Base-by-base conservation (phyloP, 2,329 filamentous ascomycete genomes). In the Colletotrichum graminicola region DNA sequence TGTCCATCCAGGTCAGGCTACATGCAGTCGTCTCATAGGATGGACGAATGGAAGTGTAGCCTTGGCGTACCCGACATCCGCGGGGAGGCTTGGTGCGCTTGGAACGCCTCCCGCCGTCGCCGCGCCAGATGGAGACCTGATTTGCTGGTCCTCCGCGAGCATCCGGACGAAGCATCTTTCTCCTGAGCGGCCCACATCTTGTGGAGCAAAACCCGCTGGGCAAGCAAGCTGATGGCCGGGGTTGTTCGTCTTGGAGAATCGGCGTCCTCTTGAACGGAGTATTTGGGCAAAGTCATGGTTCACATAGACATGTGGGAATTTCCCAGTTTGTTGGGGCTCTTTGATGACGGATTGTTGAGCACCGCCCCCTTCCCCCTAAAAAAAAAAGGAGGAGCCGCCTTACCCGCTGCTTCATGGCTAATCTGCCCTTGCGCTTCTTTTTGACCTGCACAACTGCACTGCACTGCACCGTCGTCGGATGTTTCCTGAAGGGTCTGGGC, bases 1-100 rank as follows among this genome's bases (percentile, higher is more conserved):
- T 71, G 70, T 34, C 43, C 55, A 68, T 68, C 65, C 64, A 45
- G 61, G 62, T 72, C 70, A 66, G 56, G 54, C 70, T 67, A 62
- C 70, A 61, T 62, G 49, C 70, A 61, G 56, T 29, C 67, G 16
- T 66, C 67, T 71, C 62, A 71, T 71, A 66, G 70, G 66, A 66
- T 66, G 70, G 70, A 71, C 61, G 70, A 71, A 72, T 52, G 70
- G 70, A 72, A 72, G 70, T 72, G 18, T 26, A 21, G 54, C 32
- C 69, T 72, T 72, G 66, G 69, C 69, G 43, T 41, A 60, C 26
- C 65, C 69, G 69, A 64, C 60, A 72, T 54, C 52, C 65, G 68
- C 45, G 62, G 61, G 36, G 34, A 34, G 61, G 61, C 49, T 55
- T 55, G 61, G 61, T 47, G 7, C 49, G 36, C 23, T 54, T 43